Evolutionary conservation across 352 stramenopile genomes (phyloP).

Genomic region (Phytophthora brassicae): DNA sequence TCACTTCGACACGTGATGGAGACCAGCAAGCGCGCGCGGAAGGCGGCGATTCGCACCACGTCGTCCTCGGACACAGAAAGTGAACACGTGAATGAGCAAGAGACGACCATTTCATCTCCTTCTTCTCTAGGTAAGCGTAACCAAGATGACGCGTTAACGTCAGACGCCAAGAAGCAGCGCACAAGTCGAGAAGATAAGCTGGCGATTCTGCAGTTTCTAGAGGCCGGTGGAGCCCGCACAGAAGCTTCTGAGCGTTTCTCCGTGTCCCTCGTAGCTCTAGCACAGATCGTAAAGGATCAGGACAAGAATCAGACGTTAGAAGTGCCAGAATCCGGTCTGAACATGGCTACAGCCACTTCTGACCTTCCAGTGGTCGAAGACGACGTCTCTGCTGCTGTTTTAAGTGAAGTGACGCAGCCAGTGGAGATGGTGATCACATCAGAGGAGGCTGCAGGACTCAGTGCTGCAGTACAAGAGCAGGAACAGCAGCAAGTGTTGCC

Average conservation of each 20-base stretch:
- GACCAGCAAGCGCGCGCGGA: constrained; percentile 27
- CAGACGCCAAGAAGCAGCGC: constrained; percentile 33
- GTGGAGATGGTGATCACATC: constrained; percentile 21
- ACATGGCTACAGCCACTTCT: neutral
- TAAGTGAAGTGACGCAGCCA: constrained; percentile 1
- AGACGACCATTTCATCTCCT: neutral
- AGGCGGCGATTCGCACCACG: neutral
- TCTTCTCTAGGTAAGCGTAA: constrained; percentile 15
- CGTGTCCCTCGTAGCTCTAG: neutral
- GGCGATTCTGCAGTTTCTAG: constrained; percentile 17
- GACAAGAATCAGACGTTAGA: constrained; percentile 6
- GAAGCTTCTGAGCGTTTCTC: neutral
- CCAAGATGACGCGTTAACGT: constrained; percentile 6
- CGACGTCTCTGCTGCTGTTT: neutral
- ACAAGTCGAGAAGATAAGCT: constrained; percentile 57
- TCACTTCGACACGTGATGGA: constrained; percentile 27
- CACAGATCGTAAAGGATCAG: neutral
- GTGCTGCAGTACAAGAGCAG: constrained; percentile 2
- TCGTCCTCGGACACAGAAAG: constrained; percentile 18
- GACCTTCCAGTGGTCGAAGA: too few species aligned
- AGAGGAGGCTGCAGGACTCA: constrained; percentile 20
- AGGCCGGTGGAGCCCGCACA: neutral
- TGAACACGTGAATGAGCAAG: neutral
- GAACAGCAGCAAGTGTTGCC: constrained; percentile 1
- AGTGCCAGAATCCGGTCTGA: constrained; percentile 9